These are phyloP conservation scores for Pichia sporocuriosa DNA, from an alignment of 805 yeast genomes.

Conservation along the genomic window DNA sequence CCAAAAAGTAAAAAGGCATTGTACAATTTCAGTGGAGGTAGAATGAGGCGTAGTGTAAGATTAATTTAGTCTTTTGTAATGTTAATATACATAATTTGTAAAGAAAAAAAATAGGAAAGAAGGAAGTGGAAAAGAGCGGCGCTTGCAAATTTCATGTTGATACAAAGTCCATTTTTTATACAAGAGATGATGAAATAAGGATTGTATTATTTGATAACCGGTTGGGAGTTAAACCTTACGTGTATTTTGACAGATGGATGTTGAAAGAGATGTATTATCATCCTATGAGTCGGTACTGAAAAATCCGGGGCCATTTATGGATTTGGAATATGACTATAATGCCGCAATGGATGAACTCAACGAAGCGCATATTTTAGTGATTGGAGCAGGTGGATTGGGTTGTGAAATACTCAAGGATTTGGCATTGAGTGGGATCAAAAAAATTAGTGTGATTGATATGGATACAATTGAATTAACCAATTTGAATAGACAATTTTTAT, in stretches of 20 bases:
- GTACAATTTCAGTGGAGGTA: conserved; percentile 68
- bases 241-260: too few species aligned
- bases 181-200: not conserved
- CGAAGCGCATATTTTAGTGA: conserved; percentile 33
- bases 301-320: conserved; percentile 27
- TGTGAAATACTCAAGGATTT: conserved; percentile 73
- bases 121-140: too few species aligned
- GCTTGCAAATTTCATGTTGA: too few species aligned
- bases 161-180: too few species aligned
- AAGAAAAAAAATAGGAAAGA: too few species aligned
- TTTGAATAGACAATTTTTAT: conserved; percentile 69
- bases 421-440: conserved; percentile 59
- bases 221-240: too few species aligned
- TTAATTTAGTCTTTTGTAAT: conserved; percentile 30
- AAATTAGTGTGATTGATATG: conserved; percentile 71
- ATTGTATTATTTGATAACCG: not conserved
- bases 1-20: conserved; percentile 55
- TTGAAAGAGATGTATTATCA: not conserved
- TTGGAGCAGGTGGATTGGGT: conserved; percentile 83
- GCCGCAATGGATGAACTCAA: conserved; percentile 17
- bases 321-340: conserved; percentile 24
- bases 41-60: conserved; percentile 45
- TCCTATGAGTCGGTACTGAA: conserved; percentile 13
- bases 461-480: conserved; percentile 76
- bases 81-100: too few species aligned